Conservation (phyloP, 495 filamentous ascomycete genomes). For the Penicillium dipodomyicola region DNA sequence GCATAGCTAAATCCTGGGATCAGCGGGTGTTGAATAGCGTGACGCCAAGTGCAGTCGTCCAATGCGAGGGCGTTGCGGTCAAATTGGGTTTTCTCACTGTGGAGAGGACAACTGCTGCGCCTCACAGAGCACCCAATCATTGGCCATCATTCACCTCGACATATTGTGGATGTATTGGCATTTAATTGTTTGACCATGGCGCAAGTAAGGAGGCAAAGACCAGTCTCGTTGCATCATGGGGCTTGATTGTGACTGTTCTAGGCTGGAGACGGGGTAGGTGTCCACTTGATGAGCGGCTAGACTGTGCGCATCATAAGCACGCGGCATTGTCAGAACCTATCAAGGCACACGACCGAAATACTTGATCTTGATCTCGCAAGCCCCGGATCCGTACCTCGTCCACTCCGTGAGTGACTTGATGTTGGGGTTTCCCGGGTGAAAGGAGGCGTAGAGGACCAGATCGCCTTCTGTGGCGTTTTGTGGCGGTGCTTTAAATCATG, state of each 20-base stretch:
- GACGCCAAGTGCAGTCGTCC: neutral
- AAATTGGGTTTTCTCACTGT: slow-evolving; percentile 4
- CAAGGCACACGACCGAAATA: neutral
- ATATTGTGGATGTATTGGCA: neutral
- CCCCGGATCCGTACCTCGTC: no score
- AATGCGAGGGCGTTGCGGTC: neutral
- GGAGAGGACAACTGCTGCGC: neutral
- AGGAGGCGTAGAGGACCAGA: neutral
- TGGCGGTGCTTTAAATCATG: neutral
- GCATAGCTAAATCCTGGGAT: neutral
- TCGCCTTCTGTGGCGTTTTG: neutral
- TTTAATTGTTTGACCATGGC: neutral
- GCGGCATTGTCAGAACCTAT: neutral
- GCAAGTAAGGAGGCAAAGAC: neutral
- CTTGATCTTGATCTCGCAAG: neutral
- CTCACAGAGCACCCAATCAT: neutral
- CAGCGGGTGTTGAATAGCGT: neutral
- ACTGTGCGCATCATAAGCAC: neutral
- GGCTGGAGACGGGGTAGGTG: neutral
- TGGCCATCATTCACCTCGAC: neutral
- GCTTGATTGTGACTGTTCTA: neutral
- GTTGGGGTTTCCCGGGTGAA: neutral
- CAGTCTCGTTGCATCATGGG: neutral
- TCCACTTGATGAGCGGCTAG: slow-evolving; percentile 5
- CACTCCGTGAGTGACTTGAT: neutral